Base-by-base conservation (phyloP, 768 basidiomycete species). In the Suillus clintonianus region DNA sequence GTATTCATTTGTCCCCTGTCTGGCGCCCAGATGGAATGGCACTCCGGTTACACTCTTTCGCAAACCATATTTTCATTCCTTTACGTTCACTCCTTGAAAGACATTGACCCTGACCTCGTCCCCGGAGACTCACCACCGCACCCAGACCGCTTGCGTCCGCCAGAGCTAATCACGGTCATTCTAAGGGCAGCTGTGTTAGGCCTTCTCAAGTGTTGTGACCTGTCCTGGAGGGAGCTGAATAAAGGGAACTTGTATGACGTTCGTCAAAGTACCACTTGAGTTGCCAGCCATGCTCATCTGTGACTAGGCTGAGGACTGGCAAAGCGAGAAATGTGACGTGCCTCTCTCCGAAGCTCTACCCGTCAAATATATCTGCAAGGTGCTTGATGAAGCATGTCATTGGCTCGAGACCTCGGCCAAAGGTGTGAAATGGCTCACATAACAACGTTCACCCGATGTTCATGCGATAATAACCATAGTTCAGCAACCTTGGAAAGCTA, bases 321-420 rank as follows among this genome's bases (percentile, higher is more conserved):
- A 94, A 73, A 84, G 90, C 62, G 95, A 97, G 66, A 95, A 95
- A 77, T 90, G 88, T 68, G 94, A 94, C 22, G 82, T 96, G 0
- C 85, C 87, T 0, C 79, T 96, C 5, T 80, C 89, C 11, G 91
- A 95, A 76, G 81, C 82, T 8, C 73, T 88, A 32, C 82, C 86
- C 19, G 83, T 85, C 19, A 78, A 79, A 54, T 81, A 83, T 62
- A 74, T 91, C 30, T 63, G 89, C 8, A 73, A 78, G 19, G 78
- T 80, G 60, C 74, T 95, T 17, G 87, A 91, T 45, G 81, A 83
- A 14, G 90, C 91, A 0, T 79, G 81, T 15, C 65, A 71, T 24
- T 95, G 92, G 90, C 71, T 94, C 5, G 72, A 77, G 5, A 71
- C 73, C 11, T 78, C 84, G 7, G 66, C 74, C 55, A 74, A 83